Percentiles rank a stretch among this genome's conserved stretches.
Conservation (phyloP, 2,329 filamentous ascomycete genomes). For the Colletotrichum musicola region DNA sequence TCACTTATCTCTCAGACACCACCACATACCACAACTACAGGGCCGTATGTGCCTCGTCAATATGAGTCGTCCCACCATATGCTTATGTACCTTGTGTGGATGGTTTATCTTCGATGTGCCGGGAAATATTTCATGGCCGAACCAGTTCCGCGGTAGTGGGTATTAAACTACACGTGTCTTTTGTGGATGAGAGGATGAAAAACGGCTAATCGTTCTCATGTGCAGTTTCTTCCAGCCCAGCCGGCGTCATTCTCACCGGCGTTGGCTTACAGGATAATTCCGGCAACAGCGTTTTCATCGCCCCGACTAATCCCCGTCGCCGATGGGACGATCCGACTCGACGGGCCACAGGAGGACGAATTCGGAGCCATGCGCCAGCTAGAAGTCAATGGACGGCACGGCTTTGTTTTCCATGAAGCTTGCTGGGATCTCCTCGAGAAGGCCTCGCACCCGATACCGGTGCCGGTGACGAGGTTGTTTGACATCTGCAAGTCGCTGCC, state of each 20-base stretch:
- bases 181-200: not conserved
- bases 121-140: not conserved
- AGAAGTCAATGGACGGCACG: not conserved
- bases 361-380: not conserved
- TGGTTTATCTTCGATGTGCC: not conserved
- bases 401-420: constrained; percentile 1
- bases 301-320: not conserved
- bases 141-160: not conserved
- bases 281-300: not conserved
- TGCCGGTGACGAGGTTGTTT: not conserved
- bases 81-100: not conserved
- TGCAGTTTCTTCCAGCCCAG: not conserved
- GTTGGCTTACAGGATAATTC: not conserved
- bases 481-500: not conserved
- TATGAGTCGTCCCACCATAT: not conserved
- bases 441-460: not conserved
- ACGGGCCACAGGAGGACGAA: not conserved
- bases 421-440: not conserved
- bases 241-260: not conserved
- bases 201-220: not conserved
- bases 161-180: not conserved
- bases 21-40: too few species aligned
- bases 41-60: not conserved
- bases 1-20: too few species aligned
- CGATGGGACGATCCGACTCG: not conserved